These are phyloP conservation scores for Solanum chacoense DNA, from an alignment of 305 asterid species.

Conservation along the genomic window DNA sequence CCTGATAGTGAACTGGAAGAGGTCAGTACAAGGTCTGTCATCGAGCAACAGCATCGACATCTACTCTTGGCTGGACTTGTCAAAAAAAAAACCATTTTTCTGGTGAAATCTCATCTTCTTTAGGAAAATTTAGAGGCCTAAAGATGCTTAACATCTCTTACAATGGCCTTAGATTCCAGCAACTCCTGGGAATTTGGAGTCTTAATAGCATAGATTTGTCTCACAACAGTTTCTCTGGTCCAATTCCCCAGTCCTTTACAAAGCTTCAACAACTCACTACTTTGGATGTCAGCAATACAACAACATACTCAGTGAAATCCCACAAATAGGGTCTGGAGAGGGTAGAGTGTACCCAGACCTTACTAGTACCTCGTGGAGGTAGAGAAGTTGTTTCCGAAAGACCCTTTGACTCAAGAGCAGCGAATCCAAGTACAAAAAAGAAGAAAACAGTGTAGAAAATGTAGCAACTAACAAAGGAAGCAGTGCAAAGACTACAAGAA, in stretches of 20 bases:
- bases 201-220: neutral
- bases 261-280: neutral
- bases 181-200: neutral
- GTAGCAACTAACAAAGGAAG: neutral
- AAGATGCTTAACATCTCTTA: constrained; percentile 1
- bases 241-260: neutral
- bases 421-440: neutral
- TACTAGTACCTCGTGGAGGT: neutral
- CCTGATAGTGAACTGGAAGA: constrained; percentile 20
- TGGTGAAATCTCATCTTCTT: constrained; percentile 3
- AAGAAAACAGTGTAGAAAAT: neutral
- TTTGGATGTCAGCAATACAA: neutral
- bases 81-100: constrained; percentile 5
- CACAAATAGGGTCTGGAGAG: neutral
- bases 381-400: neutral
- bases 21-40: constrained; percentile 15
- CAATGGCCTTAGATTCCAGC: neutral
- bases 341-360: neutral
- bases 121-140: constrained; percentile 4
- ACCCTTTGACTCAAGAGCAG: neutral
- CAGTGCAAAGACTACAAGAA: neutral
- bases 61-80: constrained; percentile 15
- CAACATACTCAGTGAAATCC: neutral
- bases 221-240: neutral
- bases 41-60: constrained; percentile 10